Base-by-base conservation (phyloP, 1,139 yeast species). In the Pneumocystis jirovecii region DNA sequence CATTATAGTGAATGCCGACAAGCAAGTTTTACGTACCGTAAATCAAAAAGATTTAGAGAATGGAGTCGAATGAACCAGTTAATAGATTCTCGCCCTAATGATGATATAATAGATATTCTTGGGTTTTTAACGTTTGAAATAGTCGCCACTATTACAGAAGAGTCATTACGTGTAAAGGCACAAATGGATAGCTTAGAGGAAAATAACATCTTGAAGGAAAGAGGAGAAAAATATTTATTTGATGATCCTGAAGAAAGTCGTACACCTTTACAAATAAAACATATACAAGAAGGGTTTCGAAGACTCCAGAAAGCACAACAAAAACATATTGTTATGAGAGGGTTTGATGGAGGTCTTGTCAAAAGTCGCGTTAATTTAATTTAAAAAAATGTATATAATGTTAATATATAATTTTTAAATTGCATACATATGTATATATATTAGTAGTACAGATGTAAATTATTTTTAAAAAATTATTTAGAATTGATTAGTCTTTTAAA, bases 1-100 rank as follows among this genome's bases (percentile, higher is more conserved):
- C 98, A 95, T 74, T 93, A 97, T 97, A 87, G 96, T 17, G 99
- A 93, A 74, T 93, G 98, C 76, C 83, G 99, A 70, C 98, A 93
- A 74, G 98, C 98, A 0, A 86, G 95, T 66, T 95, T 93, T 74
- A 95, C 98, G 0, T 93, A 90, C 72, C 81, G 97, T 71, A 93
- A 95, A 74, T 89, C 88, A 21, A 89, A 91, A 74, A 79, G 97
- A 72, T 93, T 93, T 73, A 82, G 95, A 72, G 99, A 93, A 73
- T 93, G 98, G 98, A 95, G 96, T 7, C 96, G 95, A 25, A 83
- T 93, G 64, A 77, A 89, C 0, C 87, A 85, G 66, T 76, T 95
- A 63, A 87, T 96, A 25, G 98, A 95, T 69, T 84, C 95, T 29
- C 83, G 95, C 71, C 96, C 97, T 2, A 89, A 88, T 73, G 98